A percentile compares a stretch with the other conserved stretches of the same genome.
Evolutionary conservation across 2,329 filamentous ascomycete species (phyloP).

Genomic region (Hymenoscyphus infarciens): DNA sequence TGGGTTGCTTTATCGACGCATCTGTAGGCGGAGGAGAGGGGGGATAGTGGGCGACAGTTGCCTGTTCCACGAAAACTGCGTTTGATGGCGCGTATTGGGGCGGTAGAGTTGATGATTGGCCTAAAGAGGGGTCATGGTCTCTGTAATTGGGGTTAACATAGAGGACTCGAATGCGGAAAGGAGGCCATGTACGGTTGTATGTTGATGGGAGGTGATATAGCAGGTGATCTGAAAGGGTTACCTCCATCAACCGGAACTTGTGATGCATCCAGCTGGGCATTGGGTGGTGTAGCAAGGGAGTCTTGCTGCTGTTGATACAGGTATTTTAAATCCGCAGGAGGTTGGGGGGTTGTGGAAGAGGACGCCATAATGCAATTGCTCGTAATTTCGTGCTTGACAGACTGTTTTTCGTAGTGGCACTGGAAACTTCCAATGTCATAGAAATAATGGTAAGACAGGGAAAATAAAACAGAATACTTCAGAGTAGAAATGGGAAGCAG

Average conservation of each 20-base stretch:
- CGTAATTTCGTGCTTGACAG: neutral
- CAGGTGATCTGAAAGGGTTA: neutral
- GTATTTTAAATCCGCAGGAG: neutral
- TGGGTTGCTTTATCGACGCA: neutral
- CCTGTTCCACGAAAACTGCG: neutral
- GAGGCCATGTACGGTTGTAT: neutral
- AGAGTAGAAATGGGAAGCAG: neutral
- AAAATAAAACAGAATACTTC: neutral
- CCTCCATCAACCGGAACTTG: conserved; percentile 1
- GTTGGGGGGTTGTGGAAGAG: neutral
- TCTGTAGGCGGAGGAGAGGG: neutral
- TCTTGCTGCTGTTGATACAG: neutral
- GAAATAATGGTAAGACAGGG: neutral
- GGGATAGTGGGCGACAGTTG: neutral
- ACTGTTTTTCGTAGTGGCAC: neutral
- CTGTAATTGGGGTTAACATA: neutral
- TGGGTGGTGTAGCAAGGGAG: neutral
- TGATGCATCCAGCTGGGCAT: neutral
- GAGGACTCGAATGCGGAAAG: neutral
- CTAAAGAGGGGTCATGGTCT: neutral
- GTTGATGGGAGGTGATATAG: neutral
- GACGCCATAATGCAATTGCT: neutral
- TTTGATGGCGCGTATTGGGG: conserved; percentile 4
- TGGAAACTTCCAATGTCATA: neutral
- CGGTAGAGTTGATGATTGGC: neutral